Evolutionary conservation across 257 asterid species (phyloP), one percentile per base, ranked within the genome.

Genomic region (Solanum acaule): DNA sequence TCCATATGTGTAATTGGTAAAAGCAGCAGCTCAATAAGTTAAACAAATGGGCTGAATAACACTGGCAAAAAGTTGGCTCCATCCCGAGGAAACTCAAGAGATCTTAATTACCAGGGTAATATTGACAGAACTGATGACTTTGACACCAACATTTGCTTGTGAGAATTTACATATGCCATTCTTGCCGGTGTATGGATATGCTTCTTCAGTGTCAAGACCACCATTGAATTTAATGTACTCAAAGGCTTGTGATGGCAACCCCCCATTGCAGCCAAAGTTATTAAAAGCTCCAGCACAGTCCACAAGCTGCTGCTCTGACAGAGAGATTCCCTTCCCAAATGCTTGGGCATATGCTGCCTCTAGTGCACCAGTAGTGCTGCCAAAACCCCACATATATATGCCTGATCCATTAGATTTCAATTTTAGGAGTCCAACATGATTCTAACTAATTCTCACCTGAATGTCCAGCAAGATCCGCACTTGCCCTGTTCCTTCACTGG

Each of bases 401-500:
- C 67, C 67, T 15, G 10, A 16, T 27, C 4, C 27, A 29, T 82
- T 49, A 82, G 6, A 31, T 29, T 49, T 82, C 85, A 73, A 89
- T 4, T 46, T 25, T 52, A 84, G 8, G n/a, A 42, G 22, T 44
- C 25, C 75, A 23, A 78, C 16, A 56, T 84, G 33, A 71, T 59
- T 85, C 72, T 68, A 84, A 83, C 70, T 86, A 86, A 75, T 40
- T 86, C 88, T 89, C 56, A 95, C 99, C 99, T 97, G 94, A 96
- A 97, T 90, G 99, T 95, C 99, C 99, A 97, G 92, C 99, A 96
- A 90, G 99, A 97, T 90, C 99, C 99, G 87, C 99, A 97, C 38
- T 85, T 81, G 78, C 99, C 99, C 91, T 97, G 99, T 71, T 89
- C 52, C 91, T 97, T 97, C 71, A 97, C 94, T 7, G 98, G 99